phyloP scores from a whole-genome alignment of 1,139 yeast genomes.

The Suhomyces atakaporum region DNA sequence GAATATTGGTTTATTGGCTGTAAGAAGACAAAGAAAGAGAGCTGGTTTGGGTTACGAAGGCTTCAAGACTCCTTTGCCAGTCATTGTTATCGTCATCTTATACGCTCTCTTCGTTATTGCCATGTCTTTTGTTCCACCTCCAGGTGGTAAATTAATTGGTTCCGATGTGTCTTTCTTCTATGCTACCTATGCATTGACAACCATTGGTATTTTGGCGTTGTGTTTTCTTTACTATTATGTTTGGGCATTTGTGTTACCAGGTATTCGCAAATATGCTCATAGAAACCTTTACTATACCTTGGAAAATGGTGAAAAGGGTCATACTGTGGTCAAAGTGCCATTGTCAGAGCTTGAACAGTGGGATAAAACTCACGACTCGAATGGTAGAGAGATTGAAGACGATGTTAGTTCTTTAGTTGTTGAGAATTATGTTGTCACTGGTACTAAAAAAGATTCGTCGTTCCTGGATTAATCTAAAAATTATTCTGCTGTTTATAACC shows the following conservation, averaged over 20 bases:
- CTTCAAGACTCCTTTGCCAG: slow-evolving; percentile 34
- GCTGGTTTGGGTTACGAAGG: slow-evolving; percentile 37
- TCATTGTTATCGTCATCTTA: slow-evolving; percentile 29
- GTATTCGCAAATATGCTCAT: slow-evolving; percentile 33
- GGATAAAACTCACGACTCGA: slow-evolving; percentile 29
- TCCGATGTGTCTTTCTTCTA: slow-evolving; percentile 38
- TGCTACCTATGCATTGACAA: slow-evolving; percentile 30
- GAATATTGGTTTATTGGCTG: slow-evolving; percentile 35
- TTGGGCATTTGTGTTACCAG: slow-evolving; percentile 41
- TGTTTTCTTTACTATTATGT: slow-evolving; percentile 36
- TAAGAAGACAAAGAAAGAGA: slow-evolving; percentile 36
- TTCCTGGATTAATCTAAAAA: background rate
- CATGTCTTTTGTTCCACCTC: slow-evolving; percentile 44
- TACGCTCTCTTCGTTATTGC: slow-evolving; percentile 39
- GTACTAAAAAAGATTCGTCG: slow-evolving; percentile 6
- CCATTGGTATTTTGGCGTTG: slow-evolving; percentile 30
- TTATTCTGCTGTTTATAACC: background rate
- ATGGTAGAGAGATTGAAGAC: slow-evolving; percentile 15
- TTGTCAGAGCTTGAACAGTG: slow-evolving; percentile 31
- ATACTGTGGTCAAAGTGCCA: slow-evolving; percentile 39
- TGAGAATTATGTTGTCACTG: slow-evolving; percentile 5
- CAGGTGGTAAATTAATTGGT: slow-evolving; percentile 32
- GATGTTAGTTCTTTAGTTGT: slow-evolving; percentile 9
- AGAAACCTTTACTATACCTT: slow-evolving; percentile 31
- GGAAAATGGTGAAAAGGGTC: slow-evolving; percentile 42